Percentiles rank a stretch among this genome's conserved stretches.
Evolutionary conservation across 805 yeast genomes (phyloP).

Genomic region (Pichia exigua): DNA sequence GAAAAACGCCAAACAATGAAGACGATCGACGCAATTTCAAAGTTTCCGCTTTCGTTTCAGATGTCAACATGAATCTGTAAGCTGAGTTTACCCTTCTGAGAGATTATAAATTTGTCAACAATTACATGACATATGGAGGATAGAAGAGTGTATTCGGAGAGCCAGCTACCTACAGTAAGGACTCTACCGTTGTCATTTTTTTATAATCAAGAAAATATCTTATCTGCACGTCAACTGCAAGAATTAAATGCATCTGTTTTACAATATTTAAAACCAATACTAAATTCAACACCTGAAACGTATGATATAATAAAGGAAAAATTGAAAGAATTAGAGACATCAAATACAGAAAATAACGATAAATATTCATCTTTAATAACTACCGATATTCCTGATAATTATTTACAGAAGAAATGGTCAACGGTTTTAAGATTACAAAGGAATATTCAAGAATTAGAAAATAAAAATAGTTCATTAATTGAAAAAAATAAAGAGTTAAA

Average conservation of each 20-base stretch:
- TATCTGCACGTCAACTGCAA: slow-evolving; percentile 27
- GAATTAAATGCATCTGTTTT: slow-evolving; percentile 32
- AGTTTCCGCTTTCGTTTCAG: not conserved
- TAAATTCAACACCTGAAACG: slow-evolving; percentile 4
- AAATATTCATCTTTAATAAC: slow-evolving; percentile 7
- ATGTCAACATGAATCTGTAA: not conserved
- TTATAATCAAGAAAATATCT: slow-evolving; percentile 7
- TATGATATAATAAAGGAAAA: not conserved
- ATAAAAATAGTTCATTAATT: slow-evolving; percentile 42
- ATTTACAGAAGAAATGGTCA: slow-evolving; percentile 75
- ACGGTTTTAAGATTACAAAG: slow-evolving; percentile 76
- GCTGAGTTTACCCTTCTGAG: not conserved
- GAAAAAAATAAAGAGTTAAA: slow-evolving; percentile 26
- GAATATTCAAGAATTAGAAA: slow-evolving; percentile 62
- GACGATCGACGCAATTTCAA: not conserved
- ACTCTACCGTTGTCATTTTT: slow-evolving; percentile 3
- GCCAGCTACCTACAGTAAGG: not conserved
- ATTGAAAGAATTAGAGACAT: not conserved
- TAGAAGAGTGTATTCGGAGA: slow-evolving; percentile 3
- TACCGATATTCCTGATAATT: slow-evolving; percentile 21
- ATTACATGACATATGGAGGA: not conserved
- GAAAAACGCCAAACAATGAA: not conserved
- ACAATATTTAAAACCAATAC: slow-evolving; percentile 24
- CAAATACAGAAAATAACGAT: not conserved
- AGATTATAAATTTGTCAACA: not conserved